Evolutionary conservation across 176 grass and related monocot species (phyloP).

Genomic region (Canna indica): DNA sequence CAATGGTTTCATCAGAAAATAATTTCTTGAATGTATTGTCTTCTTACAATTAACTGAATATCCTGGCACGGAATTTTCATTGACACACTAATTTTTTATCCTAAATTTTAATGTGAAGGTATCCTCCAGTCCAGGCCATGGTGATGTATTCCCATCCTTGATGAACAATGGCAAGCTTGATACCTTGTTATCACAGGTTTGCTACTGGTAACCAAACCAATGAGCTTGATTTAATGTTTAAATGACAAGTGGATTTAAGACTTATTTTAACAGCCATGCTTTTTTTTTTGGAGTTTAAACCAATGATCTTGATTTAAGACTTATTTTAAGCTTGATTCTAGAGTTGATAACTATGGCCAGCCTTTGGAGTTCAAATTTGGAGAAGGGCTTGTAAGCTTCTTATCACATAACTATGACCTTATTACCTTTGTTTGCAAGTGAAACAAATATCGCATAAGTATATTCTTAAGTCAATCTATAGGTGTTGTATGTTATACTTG

Average conservation of each 20-base stretch:
- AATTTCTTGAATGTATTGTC: too few relatives aligned
- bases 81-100: conserved; percentile 17
- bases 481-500: neutral
- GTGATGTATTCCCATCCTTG: conserved; percentile 80
- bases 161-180: conserved; percentile 92
- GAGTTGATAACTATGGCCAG: too few relatives aligned
- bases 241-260: neutral
- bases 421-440: neutral
- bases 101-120: conserved; percentile 46
- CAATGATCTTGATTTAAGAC: too few relatives aligned
- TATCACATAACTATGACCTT: neutral
- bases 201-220: neutral
- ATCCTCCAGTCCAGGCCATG: conserved; percentile 98
- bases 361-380: too few relatives aligned
- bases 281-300: too few relatives aligned
- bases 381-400: too few relatives aligned
- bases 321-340: too few relatives aligned
- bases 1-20: too few relatives aligned
- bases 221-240: neutral
- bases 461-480: too few relatives aligned
- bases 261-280: conserved; percentile 5
- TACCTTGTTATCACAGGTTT: conserved; percentile 63
- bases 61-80: neutral
- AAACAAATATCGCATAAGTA: neutral
- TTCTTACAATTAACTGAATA: neutral